Conservation (phyloP, 1,139 yeast genomes). For the Pichia sp. region DNA sequence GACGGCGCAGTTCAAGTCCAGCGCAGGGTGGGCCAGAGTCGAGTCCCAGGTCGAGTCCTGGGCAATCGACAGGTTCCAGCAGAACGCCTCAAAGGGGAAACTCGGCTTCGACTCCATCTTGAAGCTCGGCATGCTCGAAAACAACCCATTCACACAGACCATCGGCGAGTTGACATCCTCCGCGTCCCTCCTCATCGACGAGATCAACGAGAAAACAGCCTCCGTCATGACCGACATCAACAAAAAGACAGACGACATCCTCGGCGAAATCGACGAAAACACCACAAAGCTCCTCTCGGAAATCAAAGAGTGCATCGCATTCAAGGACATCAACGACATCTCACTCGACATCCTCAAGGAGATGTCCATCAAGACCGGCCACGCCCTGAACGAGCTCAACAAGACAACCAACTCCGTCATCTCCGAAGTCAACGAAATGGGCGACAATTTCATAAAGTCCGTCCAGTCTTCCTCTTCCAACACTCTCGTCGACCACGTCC, state of each 20-base stretch:
- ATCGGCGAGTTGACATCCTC: slow-evolving; percentile 10
- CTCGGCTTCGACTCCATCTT: slow-evolving; percentile 83
- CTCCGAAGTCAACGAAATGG: slow-evolving; percentile 20
- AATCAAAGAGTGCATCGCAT: slow-evolving; percentile 20
- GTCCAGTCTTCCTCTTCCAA: slow-evolving; percentile 5
- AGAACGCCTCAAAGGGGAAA: slow-evolving; percentile 81
- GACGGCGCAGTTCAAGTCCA: slow-evolving; percentile 87
- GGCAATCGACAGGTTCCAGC: slow-evolving; percentile 85
- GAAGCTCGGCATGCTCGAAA: slow-evolving; percentile 27
- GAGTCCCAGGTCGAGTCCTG: slow-evolving; percentile 90
- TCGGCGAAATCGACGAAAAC: slow-evolving; percentile 38
- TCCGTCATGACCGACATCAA: slow-evolving; percentile 21
- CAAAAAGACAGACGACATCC: slow-evolving; percentile 18
- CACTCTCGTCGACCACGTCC: slow-evolving; percentile 16
- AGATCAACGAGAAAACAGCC: slow-evolving; percentile 37
- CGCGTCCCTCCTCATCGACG: slow-evolving; percentile 31
- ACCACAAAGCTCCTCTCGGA: slow-evolving; percentile 20
- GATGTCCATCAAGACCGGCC: slow-evolving; percentile 19
- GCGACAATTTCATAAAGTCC: not conserved
- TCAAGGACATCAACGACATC: slow-evolving; percentile 39
- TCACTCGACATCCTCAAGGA: slow-evolving; percentile 21
- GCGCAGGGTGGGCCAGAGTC: slow-evolving; percentile 63
- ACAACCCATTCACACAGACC: slow-evolving; percentile 12
- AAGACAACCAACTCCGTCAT: slow-evolving; percentile 15
- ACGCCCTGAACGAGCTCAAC: slow-evolving; percentile 21